Evolutionary conservation across 140 eudicot genomes (phyloP).

Genomic region (Bidens hawaiensis): DNA sequence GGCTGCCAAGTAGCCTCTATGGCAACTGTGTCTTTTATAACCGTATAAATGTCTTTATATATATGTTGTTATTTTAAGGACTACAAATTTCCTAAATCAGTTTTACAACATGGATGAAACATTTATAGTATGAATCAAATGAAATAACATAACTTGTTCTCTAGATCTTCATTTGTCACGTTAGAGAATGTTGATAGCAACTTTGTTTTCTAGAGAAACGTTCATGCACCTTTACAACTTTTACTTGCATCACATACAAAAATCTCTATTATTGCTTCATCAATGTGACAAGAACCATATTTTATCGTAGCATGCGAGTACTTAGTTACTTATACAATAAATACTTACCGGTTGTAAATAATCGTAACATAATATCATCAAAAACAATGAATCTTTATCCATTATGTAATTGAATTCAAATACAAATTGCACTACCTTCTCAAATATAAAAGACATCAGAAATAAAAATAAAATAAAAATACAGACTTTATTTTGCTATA

Average conservation of each 20-base stretch:
- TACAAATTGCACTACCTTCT: slow-evolving; percentile 29
- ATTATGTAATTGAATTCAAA: slow-evolving; percentile 23
- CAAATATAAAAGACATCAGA: slow-evolving; percentile 2
- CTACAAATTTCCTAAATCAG: too few species aligned
- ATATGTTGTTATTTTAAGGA: too few species aligned
- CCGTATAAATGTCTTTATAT: too few species aligned
- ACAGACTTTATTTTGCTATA: slow-evolving; percentile 5
- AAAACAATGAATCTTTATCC: slow-evolving; percentile 18
- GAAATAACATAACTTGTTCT: too few species aligned
- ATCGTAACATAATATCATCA: neutral
- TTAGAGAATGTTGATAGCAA: too few species aligned
- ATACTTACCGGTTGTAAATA: neutral
- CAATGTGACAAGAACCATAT: neutral
- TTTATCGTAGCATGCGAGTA: neutral
- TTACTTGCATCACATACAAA: neutral
- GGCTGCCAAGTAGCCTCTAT: too few species aligned
- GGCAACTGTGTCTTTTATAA: too few species aligned
- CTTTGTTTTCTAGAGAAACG: too few species aligned
- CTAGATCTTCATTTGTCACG: too few species aligned
- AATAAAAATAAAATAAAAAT: neutral
- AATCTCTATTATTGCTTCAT: too few species aligned
- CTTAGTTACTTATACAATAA: neutral
- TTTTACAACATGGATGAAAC: too few species aligned
- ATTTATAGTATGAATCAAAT: too few species aligned
- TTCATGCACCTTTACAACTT: neutral